Evolutionary conservation across 306 rosid genomes (phyloP).

Genomic region (Mucuna pruriens): DNA sequence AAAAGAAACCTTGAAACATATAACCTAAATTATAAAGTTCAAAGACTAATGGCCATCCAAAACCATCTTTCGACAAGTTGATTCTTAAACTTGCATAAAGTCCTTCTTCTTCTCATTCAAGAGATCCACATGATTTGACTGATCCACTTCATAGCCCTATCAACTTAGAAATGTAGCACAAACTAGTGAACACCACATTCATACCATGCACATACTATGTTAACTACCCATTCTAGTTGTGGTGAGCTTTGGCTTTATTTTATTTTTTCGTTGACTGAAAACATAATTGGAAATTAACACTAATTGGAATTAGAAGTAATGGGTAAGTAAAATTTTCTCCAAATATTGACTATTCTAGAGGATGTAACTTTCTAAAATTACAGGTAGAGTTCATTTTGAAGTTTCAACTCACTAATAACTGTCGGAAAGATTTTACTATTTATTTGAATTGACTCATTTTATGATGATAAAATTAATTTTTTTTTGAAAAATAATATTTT

Average conservation of each 20-base stretch:
- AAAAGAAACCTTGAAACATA: constrained; percentile 23
- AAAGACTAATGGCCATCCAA: constrained; percentile 28
- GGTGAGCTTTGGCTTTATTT: neutral
- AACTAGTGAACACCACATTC: neutral
- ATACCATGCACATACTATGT: neutral
- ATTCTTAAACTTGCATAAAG: constrained; percentile 18
- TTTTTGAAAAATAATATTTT: neutral
- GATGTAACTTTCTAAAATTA: neutral
- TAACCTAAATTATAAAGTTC: neutral
- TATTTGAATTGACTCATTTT: neutral
- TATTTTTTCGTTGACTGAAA: neutral
- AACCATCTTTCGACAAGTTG: constrained; percentile 24
- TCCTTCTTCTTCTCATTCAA: neutral
- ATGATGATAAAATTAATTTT: too few species aligned
- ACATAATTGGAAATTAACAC: neutral
- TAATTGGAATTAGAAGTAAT: neutral
- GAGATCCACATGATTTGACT: constrained; percentile 38
- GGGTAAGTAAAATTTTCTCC: neutral
- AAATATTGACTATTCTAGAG: neutral
- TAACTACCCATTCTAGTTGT: constrained; percentile 28
- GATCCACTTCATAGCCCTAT: constrained; percentile 27
- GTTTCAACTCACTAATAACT: neutral
- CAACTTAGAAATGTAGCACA: constrained; percentile 7
- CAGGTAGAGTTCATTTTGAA: neutral
- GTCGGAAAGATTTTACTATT: neutral